A percentile compares a stretch with the other conserved stretches of the same genome.
phyloP scores from a whole-genome alignment of 805 yeast genomes.

The Priceomyces haplophilus region DNA sequence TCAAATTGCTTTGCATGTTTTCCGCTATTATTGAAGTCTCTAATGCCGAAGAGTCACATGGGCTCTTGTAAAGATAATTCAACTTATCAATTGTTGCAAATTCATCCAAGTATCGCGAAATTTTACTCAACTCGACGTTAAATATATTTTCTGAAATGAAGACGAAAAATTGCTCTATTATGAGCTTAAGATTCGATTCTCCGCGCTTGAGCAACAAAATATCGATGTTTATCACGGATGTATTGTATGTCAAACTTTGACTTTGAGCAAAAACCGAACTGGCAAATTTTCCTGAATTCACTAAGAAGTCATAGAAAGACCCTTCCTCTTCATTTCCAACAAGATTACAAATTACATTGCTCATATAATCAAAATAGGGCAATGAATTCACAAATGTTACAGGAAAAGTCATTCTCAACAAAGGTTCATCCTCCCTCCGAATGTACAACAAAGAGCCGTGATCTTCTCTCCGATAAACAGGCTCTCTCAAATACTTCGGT shows the following conservation, averaged over 20 bases:
- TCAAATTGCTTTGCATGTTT: slow-evolving; percentile 35
- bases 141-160: slow-evolving; percentile 21
- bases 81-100: slow-evolving; percentile 45
- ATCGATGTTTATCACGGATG: slow-evolving; percentile 48
- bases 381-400: slow-evolving; percentile 10
- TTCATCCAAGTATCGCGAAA: slow-evolving; percentile 47
- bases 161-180: slow-evolving; percentile 34
- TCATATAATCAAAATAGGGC: slow-evolving; percentile 20
- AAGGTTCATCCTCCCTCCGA: slow-evolving; percentile 29
- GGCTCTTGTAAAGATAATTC: slow-evolving; percentile 39
- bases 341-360: slow-evolving; percentile 51
- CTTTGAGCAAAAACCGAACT: slow-evolving; percentile 41
- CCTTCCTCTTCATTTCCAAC: slow-evolving; percentile 61
- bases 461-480: background rate
- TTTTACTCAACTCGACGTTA: slow-evolving; percentile 9
- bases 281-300: slow-evolving; percentile 27
- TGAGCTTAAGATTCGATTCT: slow-evolving; percentile 24
- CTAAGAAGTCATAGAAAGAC: slow-evolving; percentile 45
- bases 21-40: slow-evolving; percentile 46
- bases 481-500: slow-evolving; percentile 3
- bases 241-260: slow-evolving; percentile 33
- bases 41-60: slow-evolving; percentile 38
- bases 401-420: slow-evolving; percentile 49
- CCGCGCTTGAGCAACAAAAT: slow-evolving; percentile 49
- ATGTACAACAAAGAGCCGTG: slow-evolving; percentile 34